A percentile compares a stretch with the other conserved stretches of the same genome.
These are phyloP conservation scores for Arthroderma uncinatum DNA, from an alignment of 2,329 filamentous ascomycete genomes.

Conservation along the genomic window DNA sequence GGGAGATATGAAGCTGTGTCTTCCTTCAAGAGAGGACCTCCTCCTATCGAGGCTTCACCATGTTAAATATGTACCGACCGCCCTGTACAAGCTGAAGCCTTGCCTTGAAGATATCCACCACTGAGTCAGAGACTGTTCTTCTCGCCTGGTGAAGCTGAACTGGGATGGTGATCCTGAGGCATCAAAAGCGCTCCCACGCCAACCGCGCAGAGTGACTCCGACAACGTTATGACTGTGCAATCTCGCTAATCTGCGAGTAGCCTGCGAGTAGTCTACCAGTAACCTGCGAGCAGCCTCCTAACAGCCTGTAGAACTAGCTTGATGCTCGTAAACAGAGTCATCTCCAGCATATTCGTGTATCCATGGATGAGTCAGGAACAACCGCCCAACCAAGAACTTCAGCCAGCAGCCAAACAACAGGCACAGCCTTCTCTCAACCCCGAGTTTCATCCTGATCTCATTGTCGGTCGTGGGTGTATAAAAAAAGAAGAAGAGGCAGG, in stretches of 20 bases:
- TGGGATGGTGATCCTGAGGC: no score
- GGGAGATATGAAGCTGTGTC: no score
- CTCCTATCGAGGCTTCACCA: not conserved
- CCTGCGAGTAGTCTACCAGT: not conserved
- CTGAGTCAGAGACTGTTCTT: not conserved
- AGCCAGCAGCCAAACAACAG: no score
- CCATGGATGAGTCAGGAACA: not conserved
- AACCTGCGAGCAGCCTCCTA: not conserved
- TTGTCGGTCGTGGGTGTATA: no score
- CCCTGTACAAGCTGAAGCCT: not conserved
- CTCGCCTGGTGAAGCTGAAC: no score
- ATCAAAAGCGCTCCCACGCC: no score
- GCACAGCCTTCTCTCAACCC: no score
- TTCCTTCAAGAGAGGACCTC: not conserved
- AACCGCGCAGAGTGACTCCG: not conserved
- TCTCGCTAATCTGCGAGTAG: not conserved
- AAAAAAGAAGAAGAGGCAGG: not conserved
- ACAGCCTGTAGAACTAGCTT: not conserved
- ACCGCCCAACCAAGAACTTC: no score
- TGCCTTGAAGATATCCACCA: not conserved
- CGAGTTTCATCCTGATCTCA: no score
- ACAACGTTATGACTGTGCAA: no score
- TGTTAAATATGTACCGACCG: not conserved
- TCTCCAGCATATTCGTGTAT: not conserved
- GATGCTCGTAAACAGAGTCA: not conserved